phyloP scores from a whole-genome alignment of 2,329 filamentous ascomycete genomes.

The Sporothrix humicola region DNA sequence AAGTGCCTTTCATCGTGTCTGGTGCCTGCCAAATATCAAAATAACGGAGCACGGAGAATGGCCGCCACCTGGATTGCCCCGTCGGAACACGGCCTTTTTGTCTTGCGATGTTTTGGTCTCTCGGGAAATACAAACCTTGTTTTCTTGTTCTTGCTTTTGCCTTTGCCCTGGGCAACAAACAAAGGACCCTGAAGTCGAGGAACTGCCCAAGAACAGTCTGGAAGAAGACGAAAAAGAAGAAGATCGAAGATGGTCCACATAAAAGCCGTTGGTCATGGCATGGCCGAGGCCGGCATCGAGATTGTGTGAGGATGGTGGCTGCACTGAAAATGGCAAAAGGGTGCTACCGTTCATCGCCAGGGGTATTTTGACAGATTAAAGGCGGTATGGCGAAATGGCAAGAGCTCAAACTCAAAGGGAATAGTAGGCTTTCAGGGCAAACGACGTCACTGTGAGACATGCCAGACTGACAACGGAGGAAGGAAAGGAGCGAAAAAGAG shows the following conservation, averaged over 20 bases:
- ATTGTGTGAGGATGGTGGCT: not conserved
- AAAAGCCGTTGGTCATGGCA: not conserved
- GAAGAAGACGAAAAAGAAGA: not conserved
- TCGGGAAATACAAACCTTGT: not conserved
- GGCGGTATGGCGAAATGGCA: no score
- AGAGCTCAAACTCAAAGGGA: no score
- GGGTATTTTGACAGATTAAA: not conserved
- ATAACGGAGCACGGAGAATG: slow-evolving; percentile 14
- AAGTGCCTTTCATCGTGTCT: no score
- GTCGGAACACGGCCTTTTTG: slow-evolving; percentile 24
- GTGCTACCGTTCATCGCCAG: not conserved
- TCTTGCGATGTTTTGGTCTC: not conserved
- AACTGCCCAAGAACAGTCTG: not conserved
- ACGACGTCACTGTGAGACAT: not conserved
- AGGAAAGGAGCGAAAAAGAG: slow-evolving; percentile 21
- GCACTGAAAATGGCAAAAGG: not conserved
- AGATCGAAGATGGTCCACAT: not conserved
- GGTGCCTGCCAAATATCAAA: not conserved
- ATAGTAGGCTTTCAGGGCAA: not conserved
- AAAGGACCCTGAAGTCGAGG: not conserved
- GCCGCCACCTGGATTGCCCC: not conserved
- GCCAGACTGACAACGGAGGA: not conserved
- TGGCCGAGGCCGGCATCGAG: slow-evolving; percentile 21
- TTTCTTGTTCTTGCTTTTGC: no score
- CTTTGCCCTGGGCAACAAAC: not conserved